phyloP scores from a whole-genome alignment of 345 rosid species.

The Eucalyptus sideroxylon region DNA sequence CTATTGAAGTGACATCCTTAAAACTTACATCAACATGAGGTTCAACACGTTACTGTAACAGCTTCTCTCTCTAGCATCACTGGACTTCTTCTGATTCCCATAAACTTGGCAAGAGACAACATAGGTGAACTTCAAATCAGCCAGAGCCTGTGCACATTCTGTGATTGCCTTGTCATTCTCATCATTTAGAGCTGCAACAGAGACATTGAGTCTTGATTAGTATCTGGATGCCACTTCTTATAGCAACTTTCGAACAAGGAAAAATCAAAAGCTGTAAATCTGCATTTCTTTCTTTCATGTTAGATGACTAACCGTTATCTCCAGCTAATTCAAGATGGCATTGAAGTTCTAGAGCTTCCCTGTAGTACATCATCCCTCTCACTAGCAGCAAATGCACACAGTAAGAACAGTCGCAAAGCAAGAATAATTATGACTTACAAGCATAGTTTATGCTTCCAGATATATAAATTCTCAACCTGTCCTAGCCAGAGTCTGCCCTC shows the following conservation, averaged over 20 bases:
- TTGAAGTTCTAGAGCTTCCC: constrained; percentile 68
- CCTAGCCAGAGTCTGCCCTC: constrained; percentile 91
- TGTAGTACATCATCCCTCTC: constrained; percentile 98
- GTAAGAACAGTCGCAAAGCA: neutral
- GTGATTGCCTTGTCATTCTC: neutral
- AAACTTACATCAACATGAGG: constrained; percentile 84
- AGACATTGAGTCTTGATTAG: neutral
- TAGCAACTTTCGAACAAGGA: neutral
- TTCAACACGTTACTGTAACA: constrained; percentile 65
- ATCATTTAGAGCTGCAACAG: constrained; percentile 28
- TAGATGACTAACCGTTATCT: constrained; percentile 39
- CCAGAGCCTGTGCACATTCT: constrained; percentile 55
- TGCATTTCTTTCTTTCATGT: neutral
- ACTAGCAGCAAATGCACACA: constrained; percentile 23
- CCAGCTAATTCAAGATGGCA: constrained; percentile 53
- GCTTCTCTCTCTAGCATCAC: constrained; percentile 39
- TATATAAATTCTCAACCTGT: constrained; percentile 36
- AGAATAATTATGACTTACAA: neutral
- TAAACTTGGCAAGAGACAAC: constrained; percentile 95
- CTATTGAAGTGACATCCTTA: neutral
- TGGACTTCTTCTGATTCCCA: constrained; percentile 76
- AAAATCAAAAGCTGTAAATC: neutral
- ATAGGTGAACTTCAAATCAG: constrained; percentile 85
- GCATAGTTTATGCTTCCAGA: neutral
- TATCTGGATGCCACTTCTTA: neutral